Evolutionary conservation across 306 rosid genomes (phyloP), one percentile per base, ranked within the genome.

Genomic region (Cucurbita argyrosperma): DNA sequence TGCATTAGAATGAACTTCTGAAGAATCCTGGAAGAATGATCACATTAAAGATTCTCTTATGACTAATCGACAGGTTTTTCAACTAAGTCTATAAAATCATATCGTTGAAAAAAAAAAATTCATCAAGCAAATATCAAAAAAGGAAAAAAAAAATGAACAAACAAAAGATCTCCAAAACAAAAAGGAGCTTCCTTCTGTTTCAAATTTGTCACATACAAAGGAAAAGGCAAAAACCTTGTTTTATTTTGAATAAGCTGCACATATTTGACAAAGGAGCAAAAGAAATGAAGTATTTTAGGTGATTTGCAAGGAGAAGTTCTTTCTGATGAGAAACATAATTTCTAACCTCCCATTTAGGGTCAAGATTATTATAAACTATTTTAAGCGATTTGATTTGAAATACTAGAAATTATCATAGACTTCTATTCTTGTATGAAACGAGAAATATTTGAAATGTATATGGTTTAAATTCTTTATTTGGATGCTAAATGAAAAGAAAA

Each of bases 1-100:
- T 46, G 96, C 92, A 84, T 91, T 95, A 76, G 95, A 81, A 84
- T 95, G 99, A 76, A 95, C 96, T 85, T 91, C 97, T 58, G 97
- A 92, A 76, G 83, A 91, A 87, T 91, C 96, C 97, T 95, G 88
- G 56, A 81, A 74, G 52, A 85, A 74, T 52, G 46, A 83, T 78
- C 74, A 58, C 43, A 71, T 74, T 45, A 79, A 47, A 14, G 74
- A 16, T 64, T 47, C 40, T 30, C 35, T 30, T 30, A 30, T 30
- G 35, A 30, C 35, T 30, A 30, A 30, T 30, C 35, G 4, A 30
- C 35, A 30, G 35, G 35, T 30, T 30, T 2, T 30, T 30, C 35
- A 30, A 30, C 35, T 30, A 30, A 30, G 35, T 30, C 35, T 30
- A 30, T 30, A 30, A 30, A 30, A 30, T 3, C 35, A 30, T 30